Evolutionary conservation across 441 rosid species (phyloP).

Genomic region (Macaranga tanarius): DNA sequence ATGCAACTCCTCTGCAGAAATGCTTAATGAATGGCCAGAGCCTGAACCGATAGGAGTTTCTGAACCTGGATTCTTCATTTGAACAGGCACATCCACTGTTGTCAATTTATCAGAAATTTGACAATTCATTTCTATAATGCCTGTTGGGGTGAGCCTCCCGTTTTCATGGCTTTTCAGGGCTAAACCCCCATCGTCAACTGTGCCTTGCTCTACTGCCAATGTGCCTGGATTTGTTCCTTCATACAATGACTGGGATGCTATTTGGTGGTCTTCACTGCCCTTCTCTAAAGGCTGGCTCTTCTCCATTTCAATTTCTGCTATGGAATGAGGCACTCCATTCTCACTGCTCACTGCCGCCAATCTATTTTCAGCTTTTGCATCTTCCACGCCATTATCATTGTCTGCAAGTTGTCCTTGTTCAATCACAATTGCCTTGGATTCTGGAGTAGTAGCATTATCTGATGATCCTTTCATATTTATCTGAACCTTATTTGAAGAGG

Average conservation of each 20-base stretch:
- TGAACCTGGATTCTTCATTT: constrained; percentile 23
- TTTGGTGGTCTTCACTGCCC: constrained; percentile 16
- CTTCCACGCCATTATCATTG: constrained; percentile 20
- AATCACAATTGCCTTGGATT: constrained; percentile 28
- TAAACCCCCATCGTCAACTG: constrained; percentile 11
- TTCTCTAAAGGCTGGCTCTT: constrained; percentile 22
- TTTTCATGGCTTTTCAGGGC: constrained; percentile 17
- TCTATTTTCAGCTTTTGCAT: constrained; percentile 21
- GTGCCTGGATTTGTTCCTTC: constrained; percentile 26
- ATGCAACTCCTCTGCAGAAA: constrained; percentile 41
- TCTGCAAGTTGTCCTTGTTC: constrained; percentile 18
- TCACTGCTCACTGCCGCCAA: constrained; percentile 9
- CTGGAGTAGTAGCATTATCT: constrained; percentile 25
- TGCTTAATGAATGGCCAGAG: constrained; percentile 23
- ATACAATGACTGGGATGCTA: constrained; percentile 17
- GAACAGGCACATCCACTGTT: constrained; percentile 18
- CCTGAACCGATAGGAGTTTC: constrained; percentile 22
- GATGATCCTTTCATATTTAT: constrained; percentile 26
- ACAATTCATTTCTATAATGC: constrained; percentile 19
- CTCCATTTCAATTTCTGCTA: constrained; percentile 25
- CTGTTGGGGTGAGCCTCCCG: constrained; percentile 20
- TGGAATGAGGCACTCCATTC: constrained; percentile 21
- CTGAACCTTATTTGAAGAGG: constrained; percentile 35
- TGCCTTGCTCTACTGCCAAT: constrained; percentile 18
- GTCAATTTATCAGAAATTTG: constrained; percentile 29